These are phyloP conservation scores for Aspergillus phoenicis DNA, from an alignment of 2,329 filamentous ascomycete species.

Conservation along the genomic window DNA sequence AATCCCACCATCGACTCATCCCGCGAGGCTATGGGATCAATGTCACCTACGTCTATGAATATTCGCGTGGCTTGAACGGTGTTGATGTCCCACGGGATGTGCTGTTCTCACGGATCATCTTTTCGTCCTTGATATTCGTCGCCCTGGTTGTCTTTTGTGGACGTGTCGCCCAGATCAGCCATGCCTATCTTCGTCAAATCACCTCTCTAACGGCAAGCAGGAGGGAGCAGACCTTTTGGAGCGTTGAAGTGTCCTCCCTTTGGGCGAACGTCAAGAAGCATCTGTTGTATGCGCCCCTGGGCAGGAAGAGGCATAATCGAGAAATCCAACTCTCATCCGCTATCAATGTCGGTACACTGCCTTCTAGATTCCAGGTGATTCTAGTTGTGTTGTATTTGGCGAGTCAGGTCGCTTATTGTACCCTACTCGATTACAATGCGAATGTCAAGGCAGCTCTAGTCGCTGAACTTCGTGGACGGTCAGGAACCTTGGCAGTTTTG, in stretches of 20 bases:
- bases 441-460: constrained; percentile 59
- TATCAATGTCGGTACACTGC: constrained; percentile 73
- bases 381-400: constrained; percentile 69
- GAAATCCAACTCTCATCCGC: constrained; percentile 70
- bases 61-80: constrained; percentile 42
- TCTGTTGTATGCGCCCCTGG: constrained; percentile 65
- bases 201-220: constrained; percentile 40
- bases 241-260: constrained; percentile 42
- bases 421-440: constrained; percentile 46
- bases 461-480: constrained; percentile 82
- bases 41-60: constrained; percentile 45
- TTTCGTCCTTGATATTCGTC: constrained; percentile 37
- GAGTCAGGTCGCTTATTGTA: constrained; percentile 76
- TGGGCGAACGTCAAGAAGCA: constrained; percentile 52
- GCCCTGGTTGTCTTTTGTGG: constrained; percentile 43
- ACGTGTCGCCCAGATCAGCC: constrained; percentile 47
- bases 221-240: constrained; percentile 50
- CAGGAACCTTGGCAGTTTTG: constrained; percentile 78
- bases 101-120: constrained; percentile 45
- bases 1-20: constrained; percentile 24
- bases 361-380: constrained; percentile 74
- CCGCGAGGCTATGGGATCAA: constrained; percentile 36
- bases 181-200: constrained; percentile 49
- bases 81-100: constrained; percentile 45
- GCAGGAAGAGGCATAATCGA: constrained; percentile 74